phyloP scores from a whole-genome alignment of 805 yeast genomes.

The Saturnispora quitensis region DNA sequence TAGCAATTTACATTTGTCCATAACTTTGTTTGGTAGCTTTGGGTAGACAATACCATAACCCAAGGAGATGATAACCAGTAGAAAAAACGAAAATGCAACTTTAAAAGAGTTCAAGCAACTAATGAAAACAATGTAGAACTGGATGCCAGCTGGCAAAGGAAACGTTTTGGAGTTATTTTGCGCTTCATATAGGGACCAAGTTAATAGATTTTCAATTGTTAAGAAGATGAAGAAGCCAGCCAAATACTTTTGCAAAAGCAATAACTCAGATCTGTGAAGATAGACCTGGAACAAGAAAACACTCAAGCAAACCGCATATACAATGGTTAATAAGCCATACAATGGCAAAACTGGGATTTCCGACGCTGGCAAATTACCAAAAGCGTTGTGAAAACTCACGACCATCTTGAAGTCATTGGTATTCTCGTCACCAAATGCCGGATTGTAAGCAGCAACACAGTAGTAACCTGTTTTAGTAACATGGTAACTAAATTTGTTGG shows the following conservation, averaged over 20 bases:
- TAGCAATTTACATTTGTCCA: conserved; percentile 61
- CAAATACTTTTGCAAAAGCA: conserved; percentile 85
- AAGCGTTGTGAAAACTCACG: conserved; percentile 86
- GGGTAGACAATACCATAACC: conserved; percentile 95
- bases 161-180: conserved; percentile 44
- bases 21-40: conserved; percentile 61
- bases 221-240: conserved; percentile 78
- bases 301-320: conserved; percentile 74
- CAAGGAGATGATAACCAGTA: conserved; percentile 72
- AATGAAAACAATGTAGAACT: conserved; percentile 66
- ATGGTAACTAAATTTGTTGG: conserved; percentile 51
- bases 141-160: conserved; percentile 38
- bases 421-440: conserved; percentile 21
- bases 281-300: conserved; percentile 78
- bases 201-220: conserved; percentile 73
- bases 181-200: conserved; percentile 87
- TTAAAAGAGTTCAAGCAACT: conserved; percentile 74
- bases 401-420: conserved; percentile 44
- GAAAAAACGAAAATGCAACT: conserved; percentile 79
- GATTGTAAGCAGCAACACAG: conserved; percentile 69
- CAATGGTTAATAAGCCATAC: conserved; percentile 76
- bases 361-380: conserved; percentile 79
- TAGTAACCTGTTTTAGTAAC: conserved; percentile 80
- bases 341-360: conserved; percentile 87
- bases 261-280: conserved; percentile 75